phyloP scores from a whole-genome alignment of 2,329 filamentous ascomycete species.

The Curvularia sp. region DNA sequence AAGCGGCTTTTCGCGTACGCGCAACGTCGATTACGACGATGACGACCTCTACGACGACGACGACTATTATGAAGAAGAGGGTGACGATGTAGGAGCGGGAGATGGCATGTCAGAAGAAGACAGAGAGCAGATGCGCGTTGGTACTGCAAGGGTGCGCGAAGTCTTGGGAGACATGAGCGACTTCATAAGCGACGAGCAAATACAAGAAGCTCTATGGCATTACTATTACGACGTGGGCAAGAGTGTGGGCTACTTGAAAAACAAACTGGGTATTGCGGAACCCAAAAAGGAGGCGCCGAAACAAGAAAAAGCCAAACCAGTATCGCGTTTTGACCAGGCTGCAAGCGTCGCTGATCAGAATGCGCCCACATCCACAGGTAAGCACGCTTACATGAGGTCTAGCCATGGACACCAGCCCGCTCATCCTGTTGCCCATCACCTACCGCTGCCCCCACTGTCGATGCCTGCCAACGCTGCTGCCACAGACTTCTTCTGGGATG shows the following conservation, averaged over 20 bases:
- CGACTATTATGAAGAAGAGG: conserved; percentile 49
- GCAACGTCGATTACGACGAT: conserved; percentile 57
- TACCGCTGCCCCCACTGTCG: conserved; percentile 43
- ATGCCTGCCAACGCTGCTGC: conserved; percentile 27
- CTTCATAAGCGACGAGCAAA: conserved; percentile 70
- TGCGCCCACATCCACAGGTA: conserved; percentile 55
- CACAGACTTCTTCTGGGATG: conserved; percentile 76
- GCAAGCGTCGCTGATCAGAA: conserved; percentile 48
- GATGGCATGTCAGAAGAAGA: conserved; percentile 40
- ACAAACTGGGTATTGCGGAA: conserved; percentile 51
- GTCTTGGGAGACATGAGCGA: conserved; percentile 67
- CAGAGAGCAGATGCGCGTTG: conserved; percentile 65
- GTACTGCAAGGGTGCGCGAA: conserved; percentile 70
- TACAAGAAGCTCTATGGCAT: conserved; percentile 91
- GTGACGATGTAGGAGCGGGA: conserved; percentile 35
- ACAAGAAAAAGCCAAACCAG: conserved; percentile 48
- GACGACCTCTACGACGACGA: conserved; percentile 62
- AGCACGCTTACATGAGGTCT: conserved; percentile 44
- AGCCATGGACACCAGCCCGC: conserved; percentile 23
- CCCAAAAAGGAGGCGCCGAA: conserved; percentile 42
- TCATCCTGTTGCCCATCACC: conserved; percentile 23
- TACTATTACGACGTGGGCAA: conserved; percentile 95
- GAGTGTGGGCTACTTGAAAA: conserved; percentile 78
- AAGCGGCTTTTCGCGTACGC: conserved; percentile 53
- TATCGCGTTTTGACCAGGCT: conserved; percentile 55